Evolutionary conservation across 2,329 filamentous ascomycete species (phyloP).

Genomic region (Bipolaris oryzae): DNA sequence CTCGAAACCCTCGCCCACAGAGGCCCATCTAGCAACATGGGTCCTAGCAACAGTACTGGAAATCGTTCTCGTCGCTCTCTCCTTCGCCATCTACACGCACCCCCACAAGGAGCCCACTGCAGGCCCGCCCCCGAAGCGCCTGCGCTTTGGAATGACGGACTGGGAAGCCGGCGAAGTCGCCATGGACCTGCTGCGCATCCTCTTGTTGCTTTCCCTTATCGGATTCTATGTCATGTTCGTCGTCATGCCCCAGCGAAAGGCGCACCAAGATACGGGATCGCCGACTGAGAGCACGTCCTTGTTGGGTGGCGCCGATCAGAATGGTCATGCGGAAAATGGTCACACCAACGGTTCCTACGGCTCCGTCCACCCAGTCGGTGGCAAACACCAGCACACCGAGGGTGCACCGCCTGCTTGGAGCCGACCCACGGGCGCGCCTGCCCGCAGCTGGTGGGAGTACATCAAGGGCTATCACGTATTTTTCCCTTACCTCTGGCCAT

Average conservation of each 20-base stretch:
- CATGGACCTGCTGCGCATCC: slow-evolving; percentile 71
- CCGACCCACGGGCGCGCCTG: slow-evolving; percentile 82
- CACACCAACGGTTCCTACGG: slow-evolving; percentile 62
- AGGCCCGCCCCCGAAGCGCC: slow-evolving; percentile 21
- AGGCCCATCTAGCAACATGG: slow-evolving; percentile 83
- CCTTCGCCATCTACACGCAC: slow-evolving; percentile 70
- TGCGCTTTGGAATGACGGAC: slow-evolving; percentile 52
- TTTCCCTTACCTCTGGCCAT: slow-evolving; percentile 96
- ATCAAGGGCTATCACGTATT: slow-evolving; percentile 89
- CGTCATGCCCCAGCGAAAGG: slow-evolving; percentile 37
- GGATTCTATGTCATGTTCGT: slow-evolving; percentile 65
- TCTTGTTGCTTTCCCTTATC: slow-evolving; percentile 66
- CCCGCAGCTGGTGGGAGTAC: slow-evolving; percentile 96
- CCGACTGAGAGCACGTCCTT: slow-evolving; percentile 68
- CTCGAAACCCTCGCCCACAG: slow-evolving; percentile 77
- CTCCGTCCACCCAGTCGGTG: slow-evolving; percentile 51
- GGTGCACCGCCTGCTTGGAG: slow-evolving; percentile 82
- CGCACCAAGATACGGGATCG: slow-evolving; percentile 29
- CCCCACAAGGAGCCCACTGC: slow-evolving; percentile 69
- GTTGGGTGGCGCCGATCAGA: slow-evolving; percentile 55
- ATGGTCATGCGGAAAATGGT: slow-evolving; percentile 54
- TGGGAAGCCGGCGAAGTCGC: slow-evolving; percentile 71
- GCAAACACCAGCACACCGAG: slow-evolving; percentile 54
- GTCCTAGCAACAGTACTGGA: slow-evolving; percentile 74
- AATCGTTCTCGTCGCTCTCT: slow-evolving; percentile 70